Conservation (phyloP, 345 rosid genomes). For the Melaleuca alternifolia region DNA sequence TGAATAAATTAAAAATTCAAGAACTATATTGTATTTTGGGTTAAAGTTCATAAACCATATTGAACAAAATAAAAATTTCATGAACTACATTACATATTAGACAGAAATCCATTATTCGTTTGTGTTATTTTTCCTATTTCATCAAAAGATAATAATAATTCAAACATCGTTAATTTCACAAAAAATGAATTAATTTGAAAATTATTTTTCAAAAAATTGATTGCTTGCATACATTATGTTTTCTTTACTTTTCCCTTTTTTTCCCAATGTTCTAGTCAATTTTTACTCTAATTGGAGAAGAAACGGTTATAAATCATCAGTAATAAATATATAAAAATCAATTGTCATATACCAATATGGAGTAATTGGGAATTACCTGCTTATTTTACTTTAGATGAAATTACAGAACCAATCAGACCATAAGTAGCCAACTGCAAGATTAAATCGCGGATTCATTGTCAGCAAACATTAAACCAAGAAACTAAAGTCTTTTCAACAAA, state of each 20-base stretch:
- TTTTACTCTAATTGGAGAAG: not conserved
- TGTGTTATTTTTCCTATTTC: too few relatives aligned
- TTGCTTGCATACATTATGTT: not conserved
- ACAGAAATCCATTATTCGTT: too few relatives aligned
- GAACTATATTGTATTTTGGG: accelerated
- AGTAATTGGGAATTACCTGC: not conserved
- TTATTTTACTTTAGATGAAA: not conserved
- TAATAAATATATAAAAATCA: not conserved
- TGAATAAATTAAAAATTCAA: too few relatives aligned
- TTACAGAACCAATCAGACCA: not conserved
- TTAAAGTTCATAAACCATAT: accelerated
- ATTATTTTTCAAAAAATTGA: too few relatives aligned
- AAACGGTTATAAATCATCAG: not conserved
- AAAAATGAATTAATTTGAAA: too few relatives aligned
- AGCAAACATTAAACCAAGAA: not conserved
- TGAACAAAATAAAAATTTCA: too few relatives aligned
- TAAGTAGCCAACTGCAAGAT: not conserved
- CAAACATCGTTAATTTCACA: too few relatives aligned
- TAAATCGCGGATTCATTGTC: not conserved
- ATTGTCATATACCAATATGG: not conserved
- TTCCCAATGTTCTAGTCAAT: not conserved
- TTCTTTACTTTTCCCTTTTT: not conserved
- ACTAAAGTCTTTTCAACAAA: not conserved
- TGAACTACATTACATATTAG: too few relatives aligned
- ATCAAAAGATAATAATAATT: too few relatives aligned